Base-by-base conservation (phyloP, 75 land plant species). In the Cryptomeria japonica region DNA sequence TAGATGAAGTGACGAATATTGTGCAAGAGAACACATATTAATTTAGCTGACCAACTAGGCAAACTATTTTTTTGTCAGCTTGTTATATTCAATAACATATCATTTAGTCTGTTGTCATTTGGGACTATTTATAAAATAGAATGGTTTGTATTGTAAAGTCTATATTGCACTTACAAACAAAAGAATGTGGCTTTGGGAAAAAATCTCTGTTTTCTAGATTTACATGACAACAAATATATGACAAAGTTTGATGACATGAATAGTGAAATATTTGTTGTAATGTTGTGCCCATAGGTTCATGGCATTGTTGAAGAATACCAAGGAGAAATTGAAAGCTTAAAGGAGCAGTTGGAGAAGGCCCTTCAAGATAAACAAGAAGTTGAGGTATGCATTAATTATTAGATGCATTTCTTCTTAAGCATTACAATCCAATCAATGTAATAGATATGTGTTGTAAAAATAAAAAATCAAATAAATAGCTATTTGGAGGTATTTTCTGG, bases 311-410 rank as follows among this genome's bases (percentile, higher is more conserved):
- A 88, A 37, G 47, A 38, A 36, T 83, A 87, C 31, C 68, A 70
- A 58, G 85, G 87, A 39, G 94, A 93, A 41, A 58, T 93, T 32
- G 80, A 87, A 32, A 18, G 58, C 75, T 88, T 93, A 32, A 89
- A 85, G 87, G 89, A 83, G 55, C 92, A 91, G 58, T 73, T 93
- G 86, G 87, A 91, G 84, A 31, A 61, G 64, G 91, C 88, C 37
- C 42, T 80, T 80, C 36, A 89, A 38, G 87, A 89, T 41, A 91
- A 88, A 61, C 68, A 86, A 70, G 88, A 91, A 88, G 80, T 91
- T 44, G 72, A 93, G 94, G 94, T 93, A n/a, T 85, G 86, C 25
- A 28, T 25, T 72, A 36, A 15, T 46, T 53, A 53, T 3, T 31
- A 31, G 72, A 53, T 18, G 34, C 25, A 32, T 32, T 12, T 7